Evolutionary conservation across 768 basidiomycete species (phyloP).

Genomic region (Kwoniella dejecticola): DNA sequence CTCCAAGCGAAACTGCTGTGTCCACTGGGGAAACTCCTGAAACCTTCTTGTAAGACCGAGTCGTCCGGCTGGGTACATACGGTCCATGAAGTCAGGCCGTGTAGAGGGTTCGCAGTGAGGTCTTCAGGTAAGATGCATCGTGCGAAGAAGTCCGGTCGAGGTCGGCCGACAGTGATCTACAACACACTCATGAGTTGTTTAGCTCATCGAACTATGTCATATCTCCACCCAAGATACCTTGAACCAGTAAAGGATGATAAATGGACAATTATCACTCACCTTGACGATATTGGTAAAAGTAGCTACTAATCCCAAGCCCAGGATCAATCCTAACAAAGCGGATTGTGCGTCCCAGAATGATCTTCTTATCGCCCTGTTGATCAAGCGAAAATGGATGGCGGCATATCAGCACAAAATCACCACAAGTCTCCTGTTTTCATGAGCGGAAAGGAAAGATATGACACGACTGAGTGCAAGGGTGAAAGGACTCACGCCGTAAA

Average conservation of each 20-base stretch:
- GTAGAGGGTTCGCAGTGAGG: conserved; percentile 43
- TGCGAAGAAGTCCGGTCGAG: conserved; percentile 52
- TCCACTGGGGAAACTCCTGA: conserved; percentile 51
- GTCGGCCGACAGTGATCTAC: conserved; percentile 52
- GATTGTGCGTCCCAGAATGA: conserved; percentile 51
- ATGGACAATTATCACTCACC: conserved; percentile 21
- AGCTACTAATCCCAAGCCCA: conserved; percentile 43
- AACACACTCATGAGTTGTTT: no score
- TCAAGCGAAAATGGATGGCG: neutral
- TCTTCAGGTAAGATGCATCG: conserved; percentile 48
- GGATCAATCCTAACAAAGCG: conserved; percentile 45
- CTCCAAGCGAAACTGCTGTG: conserved; percentile 51
- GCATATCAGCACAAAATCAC: no score
- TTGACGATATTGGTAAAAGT: conserved; percentile 54
- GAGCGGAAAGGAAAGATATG: no score
- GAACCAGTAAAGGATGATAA: no score
- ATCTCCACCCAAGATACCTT: no score
- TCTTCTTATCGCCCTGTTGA: conserved; percentile 17
- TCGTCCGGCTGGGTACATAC: conserved; percentile 45
- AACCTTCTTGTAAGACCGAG: conserved; percentile 45
- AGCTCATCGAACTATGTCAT: no score
- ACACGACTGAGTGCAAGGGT: no score
- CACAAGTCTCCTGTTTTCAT: no score
- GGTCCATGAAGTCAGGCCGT: conserved; percentile 50
- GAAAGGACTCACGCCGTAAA: conserved; percentile 47